Evolutionary conservation across 2,329 filamentous ascomycete species (phyloP).

Genomic region (Microdochium bolleyi): DNA sequence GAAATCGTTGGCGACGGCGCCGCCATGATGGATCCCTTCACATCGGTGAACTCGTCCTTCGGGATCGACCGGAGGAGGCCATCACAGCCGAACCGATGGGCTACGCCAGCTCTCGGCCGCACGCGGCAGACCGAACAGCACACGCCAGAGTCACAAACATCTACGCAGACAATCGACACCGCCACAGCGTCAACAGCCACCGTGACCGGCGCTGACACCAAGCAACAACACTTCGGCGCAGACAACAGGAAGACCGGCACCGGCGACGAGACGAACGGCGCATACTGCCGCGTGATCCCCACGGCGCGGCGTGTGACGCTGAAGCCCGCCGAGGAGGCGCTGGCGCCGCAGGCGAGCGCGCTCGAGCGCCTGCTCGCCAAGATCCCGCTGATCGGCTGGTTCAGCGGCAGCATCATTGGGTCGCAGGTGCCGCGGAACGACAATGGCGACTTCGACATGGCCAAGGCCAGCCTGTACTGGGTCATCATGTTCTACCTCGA

Average conservation of each 20-base stretch:
- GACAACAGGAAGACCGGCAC: slow-evolving; percentile 5
- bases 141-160: slow-evolving; percentile 24
- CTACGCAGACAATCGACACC: slow-evolving; percentile 51
- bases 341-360: slow-evolving; percentile 60
- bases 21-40: slow-evolving; percentile 23
- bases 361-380: slow-evolving; percentile 55
- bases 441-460: slow-evolving; percentile 71
- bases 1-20: slow-evolving; percentile 36
- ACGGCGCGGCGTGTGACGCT: slow-evolving; percentile 58
- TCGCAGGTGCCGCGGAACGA: slow-evolving; percentile 67
- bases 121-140: slow-evolving; percentile 30
- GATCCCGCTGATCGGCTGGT: slow-evolving; percentile 65
- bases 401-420: slow-evolving; percentile 66
- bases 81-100: slow-evolving; percentile 2
- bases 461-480: slow-evolving; percentile 59
- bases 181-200: slow-evolving; percentile 43
- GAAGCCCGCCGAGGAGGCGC: slow-evolving; percentile 60
- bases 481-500: slow-evolving; percentile 58
- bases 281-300: slow-evolving; percentile 56
- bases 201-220: slow-evolving; percentile 24
- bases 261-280: slow-evolving; percentile 25
- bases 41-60: background rate
- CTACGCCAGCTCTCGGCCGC: background rate
- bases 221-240: background rate
- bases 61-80: background rate